Percentiles rank a stretch among this genome's conserved stretches.
phyloP scores from a whole-genome alignment of 768 basidiomycete genomes.

The Lentinula guzmanii region DNA sequence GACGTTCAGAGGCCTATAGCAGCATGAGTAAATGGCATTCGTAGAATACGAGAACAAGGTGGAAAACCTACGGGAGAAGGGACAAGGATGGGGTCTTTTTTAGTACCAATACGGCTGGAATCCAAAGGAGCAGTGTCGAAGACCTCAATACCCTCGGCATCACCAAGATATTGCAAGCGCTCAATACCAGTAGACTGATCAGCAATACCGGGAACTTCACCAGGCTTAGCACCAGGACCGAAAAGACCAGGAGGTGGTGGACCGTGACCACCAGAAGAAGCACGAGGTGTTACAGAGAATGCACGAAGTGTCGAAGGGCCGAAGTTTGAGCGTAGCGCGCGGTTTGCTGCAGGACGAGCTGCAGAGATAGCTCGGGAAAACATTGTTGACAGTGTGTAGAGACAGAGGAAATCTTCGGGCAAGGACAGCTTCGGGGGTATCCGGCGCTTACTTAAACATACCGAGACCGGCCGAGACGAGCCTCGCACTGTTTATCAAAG shows the following conservation, averaged over 20 bases:
- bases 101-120: conserved; percentile 80
- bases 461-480: conserved; percentile 1
- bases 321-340: conserved; percentile 6
- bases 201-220: conserved; percentile 76
- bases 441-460: not conserved
- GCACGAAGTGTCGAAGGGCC: conserved; percentile 36
- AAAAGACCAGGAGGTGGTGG: conserved; percentile 60
- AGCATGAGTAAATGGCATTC: not conserved
- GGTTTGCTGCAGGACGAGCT: conserved; percentile 8
- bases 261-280: conserved; percentile 48
- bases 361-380: conserved; percentile 10
- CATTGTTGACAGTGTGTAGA: conserved; percentile 2
- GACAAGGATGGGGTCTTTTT: conserved; percentile 81
- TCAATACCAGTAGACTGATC: conserved; percentile 96
- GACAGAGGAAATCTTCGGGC: not conserved
- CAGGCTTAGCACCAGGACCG: conserved; percentile 66
- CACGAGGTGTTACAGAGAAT: conserved; percentile 52
- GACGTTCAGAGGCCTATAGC: conserved; percentile 68
- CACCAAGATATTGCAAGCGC: conserved; percentile 88
- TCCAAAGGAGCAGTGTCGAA: conserved; percentile 88
- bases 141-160: conserved; percentile 80
- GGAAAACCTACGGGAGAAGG: conserved; percentile 68
- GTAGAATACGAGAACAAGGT: not conserved
- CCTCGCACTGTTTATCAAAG: not conserved
- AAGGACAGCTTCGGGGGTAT: not conserved